Evolutionary conservation across 306 rosid species (phyloP), one percentile per base, ranked within the genome.

Genomic region (Ammopiptanthus mongolicus): DNA sequence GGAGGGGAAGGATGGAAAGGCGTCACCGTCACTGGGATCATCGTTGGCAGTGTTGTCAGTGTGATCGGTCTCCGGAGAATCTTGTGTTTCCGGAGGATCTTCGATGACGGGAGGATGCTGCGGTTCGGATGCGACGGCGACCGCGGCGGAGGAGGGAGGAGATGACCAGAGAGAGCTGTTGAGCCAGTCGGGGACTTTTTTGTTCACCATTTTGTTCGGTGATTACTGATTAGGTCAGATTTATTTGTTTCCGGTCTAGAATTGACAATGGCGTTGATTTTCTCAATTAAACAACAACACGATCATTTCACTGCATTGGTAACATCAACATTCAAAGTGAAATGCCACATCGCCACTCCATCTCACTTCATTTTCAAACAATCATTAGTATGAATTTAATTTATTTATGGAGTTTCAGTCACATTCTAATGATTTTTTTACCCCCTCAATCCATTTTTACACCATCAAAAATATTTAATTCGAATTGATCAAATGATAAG

Each of bases 131-230:
- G 91, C 68, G 22, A 86, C 76, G 6, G 61, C 18, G 56, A 91
- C 55, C n/a, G 72, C 72, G 80, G 86, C 67, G 63, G 86, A 12
- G 83, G 84, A 34, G 52, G 84, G 56, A 0, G 91, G 41, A 36
- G 93, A 79, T 34, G 97, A 86, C 99, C 98, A 96, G 74, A 96
- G 91, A 39, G 98, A 89, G 65, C 94, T 96, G 85, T 96, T 96
- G 76, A 96, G 98, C 99, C 99, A 96, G 56, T 96, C 97, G 29
- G 99, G 99, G 0, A 96, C 98, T 6, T 85, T 86, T 79, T 95
- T 95, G 87, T 84, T 90, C 86, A 82, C 74, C 98, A 95, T 91
- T 80, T 51, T 68, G 52, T n/a, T 37, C 3, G 5, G 42, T 51
- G 63, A 44, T 46, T 11, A 3, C 17, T 22, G 48, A 12, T 64